Base-by-base conservation (phyloP, 805 yeast genomes). In the Cephaloascus fragrans region DNA sequence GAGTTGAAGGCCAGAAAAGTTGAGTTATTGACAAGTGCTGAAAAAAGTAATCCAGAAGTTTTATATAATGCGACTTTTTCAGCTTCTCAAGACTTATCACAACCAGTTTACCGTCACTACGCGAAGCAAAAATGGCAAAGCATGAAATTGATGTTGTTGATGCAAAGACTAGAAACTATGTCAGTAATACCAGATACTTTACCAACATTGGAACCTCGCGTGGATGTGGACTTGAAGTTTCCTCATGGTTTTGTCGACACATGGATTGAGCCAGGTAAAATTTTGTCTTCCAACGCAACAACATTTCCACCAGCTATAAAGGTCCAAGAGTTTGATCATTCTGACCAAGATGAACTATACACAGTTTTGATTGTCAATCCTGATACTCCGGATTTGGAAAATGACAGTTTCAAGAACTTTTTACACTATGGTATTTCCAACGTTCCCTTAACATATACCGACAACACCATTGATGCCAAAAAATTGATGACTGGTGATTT, bases 111-210 rank as follows among this genome's bases (percentile, higher is more conserved):
- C 62, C 77, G 96, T 56, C 62, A 75, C 37, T 64, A 76, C 46
- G 74, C 84, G 42, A 64, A 75, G 49, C 62, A 80, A 44, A 74
- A 80, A 46, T 90, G 97, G 97, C 74, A 77, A 55, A 50, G 59
- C 12, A 68, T 79, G 45, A 80, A 75, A 34, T 75, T 77, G 59
- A 83, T 87, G 85, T 55, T 86, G 38, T 66, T 81, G 39, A 86
- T 93, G 93, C 97, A 93, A 64, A 78, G 97, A 65, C 61, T 93
- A 39, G 98, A 93, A 62, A 78, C 83, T 41, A 64, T 87, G 48
- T 73, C 73, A 34, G 86, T 86, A 34, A 84, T 93, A 42, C 98
- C 98, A 14, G 98, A 93, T 56, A 89, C 97, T 3, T 56, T 93
- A 57, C 93, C 97, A 19, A 88, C 97, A 2, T 60, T 93, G 41